Base-by-base conservation (phyloP, 2,329 filamentous ascomycete genomes). In the Talaromyces sp. region DNA sequence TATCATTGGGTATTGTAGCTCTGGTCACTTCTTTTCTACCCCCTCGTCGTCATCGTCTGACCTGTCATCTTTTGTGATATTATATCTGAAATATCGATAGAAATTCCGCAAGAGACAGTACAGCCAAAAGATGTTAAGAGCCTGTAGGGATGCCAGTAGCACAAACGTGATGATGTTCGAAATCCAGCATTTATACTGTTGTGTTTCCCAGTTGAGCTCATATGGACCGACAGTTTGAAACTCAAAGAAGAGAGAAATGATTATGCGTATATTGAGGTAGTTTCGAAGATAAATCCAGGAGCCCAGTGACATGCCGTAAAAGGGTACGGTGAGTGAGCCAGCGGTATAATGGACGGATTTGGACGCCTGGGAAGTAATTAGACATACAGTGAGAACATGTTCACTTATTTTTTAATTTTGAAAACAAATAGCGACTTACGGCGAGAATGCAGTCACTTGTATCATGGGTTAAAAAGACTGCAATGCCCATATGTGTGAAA, bases 131-230 rank as follows among this genome's bases (percentile, higher is more conserved):
- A 61, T 2, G 21, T 61, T 61, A 19, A 61, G 31, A 5, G 51
- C 55, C 56, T 61, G 59, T 24, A 61, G 35, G 31, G 50, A 54
- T 0, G 59, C 55, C 21, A 61, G 35, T 53, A 61, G 50, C 7
- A 29, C 38, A 41, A 61, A 58, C 1, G 59, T 61, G 21, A 61
- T 58, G 3, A 61, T 51, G 19, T 61, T 57, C 17, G 59, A 61
- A 43, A 61, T 61, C 59, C 59, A 61, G 24, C 59, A 61, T 32
- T 61, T 61, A 29, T 61, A 61, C 24, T 61, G 59, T 12, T 61
- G 35, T 26, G 41, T 58, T 31, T 54, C 59, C 59, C 59, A 61
- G 11, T 61, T 32, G 11, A 61, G 56, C 41, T 57, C 56, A 27
- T 61, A 61, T 1, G 59, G 59, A 4, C 59, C 59, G 9, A 61